Conservation (phyloP, 495 filamentous ascomycete species). For the Bombardia bombarda region DNA sequence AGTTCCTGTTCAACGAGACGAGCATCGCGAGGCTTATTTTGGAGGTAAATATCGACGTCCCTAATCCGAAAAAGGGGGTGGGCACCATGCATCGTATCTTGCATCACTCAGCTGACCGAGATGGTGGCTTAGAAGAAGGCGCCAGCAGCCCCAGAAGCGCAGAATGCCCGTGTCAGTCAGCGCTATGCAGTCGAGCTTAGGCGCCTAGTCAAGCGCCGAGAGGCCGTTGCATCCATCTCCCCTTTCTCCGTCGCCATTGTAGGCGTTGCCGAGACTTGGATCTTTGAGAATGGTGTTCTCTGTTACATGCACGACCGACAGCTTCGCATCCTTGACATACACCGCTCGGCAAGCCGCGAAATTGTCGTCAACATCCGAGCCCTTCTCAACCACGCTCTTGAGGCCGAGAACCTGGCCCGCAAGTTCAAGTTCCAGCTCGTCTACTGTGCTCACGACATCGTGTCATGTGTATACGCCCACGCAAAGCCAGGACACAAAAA, state of each 20-base stretch:
- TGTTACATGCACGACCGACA: slow-evolving; percentile 49
- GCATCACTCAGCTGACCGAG: slow-evolving; percentile 11
- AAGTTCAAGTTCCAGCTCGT: slow-evolving; percentile 50
- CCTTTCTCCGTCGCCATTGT: slow-evolving; percentile 56
- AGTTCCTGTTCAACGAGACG: slow-evolving; percentile 48
- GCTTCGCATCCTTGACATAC: slow-evolving; percentile 59
- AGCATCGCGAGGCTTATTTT: slow-evolving; percentile 53
- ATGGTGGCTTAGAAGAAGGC: slow-evolving; percentile 41
- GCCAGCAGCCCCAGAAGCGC: slow-evolving; percentile 50
- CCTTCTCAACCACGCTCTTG: slow-evolving; percentile 31
- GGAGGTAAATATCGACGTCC: no score
- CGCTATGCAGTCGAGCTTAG: slow-evolving; percentile 50
- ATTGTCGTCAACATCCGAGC: slow-evolving; percentile 49
- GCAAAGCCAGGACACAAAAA: slow-evolving; percentile 26
- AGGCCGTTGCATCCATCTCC: slow-evolving; percentile 52
- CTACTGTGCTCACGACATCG: slow-evolving; percentile 52
- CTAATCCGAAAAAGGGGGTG: neutral
- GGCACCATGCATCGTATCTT: neutral
- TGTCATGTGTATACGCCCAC: slow-evolving; percentile 48
- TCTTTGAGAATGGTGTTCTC: slow-evolving; percentile 55
- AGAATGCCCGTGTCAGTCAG: slow-evolving; percentile 37
- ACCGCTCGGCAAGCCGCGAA: slow-evolving; percentile 42
- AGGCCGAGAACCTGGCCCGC: slow-evolving; percentile 17
- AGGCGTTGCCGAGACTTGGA: slow-evolving; percentile 52
- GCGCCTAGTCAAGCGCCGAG: slow-evolving; percentile 50